phyloP scores from a whole-genome alignment of 345 rosid genomes.

The Raphanus sativus region DNA sequence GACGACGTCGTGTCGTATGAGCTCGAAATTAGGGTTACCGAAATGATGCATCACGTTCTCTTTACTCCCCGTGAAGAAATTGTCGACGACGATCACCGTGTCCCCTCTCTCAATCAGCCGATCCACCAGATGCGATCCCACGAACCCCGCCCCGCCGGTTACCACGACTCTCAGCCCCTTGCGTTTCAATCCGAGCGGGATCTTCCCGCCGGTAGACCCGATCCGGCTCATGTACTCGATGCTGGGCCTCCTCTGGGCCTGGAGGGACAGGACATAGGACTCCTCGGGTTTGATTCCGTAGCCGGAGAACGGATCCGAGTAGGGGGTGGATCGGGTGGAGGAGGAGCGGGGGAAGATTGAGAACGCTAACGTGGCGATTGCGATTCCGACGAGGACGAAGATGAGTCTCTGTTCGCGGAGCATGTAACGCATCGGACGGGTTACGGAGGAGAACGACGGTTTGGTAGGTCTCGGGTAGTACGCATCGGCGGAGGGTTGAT shows the following conservation, averaged over 20 bases:
- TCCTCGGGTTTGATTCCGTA: constrained; percentile 35
- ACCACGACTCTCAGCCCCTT: constrained; percentile 63
- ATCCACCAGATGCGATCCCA: constrained; percentile 90
- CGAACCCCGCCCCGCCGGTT: constrained; percentile 92
- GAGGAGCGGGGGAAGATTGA: constrained; percentile 38
- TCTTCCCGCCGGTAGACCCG: constrained; percentile 48
- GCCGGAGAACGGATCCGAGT: constrained; percentile 22
- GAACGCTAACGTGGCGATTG: constrained; percentile 62
- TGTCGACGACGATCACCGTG: constrained; percentile 72
- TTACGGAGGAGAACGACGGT: constrained; percentile 61
- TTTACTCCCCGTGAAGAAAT: constrained; percentile 76
- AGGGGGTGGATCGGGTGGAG: constrained; percentile 22
- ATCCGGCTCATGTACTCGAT: constrained; percentile 15
- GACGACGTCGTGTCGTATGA: constrained; percentile 76
- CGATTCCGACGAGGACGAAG: constrained; percentile 59
- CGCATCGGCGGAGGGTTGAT: constrained; percentile 51
- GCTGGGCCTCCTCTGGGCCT: constrained; percentile 37
- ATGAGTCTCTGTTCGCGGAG: constrained; percentile 54
- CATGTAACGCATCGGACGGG: constrained; percentile 53
- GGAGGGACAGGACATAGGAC: constrained; percentile 32
- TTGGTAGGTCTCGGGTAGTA: constrained; percentile 86
- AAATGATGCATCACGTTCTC: constrained; percentile 74
- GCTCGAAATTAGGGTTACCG: constrained; percentile 73
- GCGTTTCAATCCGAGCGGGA: constrained; percentile 58
- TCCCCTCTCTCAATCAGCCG: constrained; percentile 76